Evolutionary conservation across 345 rosid species (phyloP).

Genomic region (Linum usitatissimum): DNA sequence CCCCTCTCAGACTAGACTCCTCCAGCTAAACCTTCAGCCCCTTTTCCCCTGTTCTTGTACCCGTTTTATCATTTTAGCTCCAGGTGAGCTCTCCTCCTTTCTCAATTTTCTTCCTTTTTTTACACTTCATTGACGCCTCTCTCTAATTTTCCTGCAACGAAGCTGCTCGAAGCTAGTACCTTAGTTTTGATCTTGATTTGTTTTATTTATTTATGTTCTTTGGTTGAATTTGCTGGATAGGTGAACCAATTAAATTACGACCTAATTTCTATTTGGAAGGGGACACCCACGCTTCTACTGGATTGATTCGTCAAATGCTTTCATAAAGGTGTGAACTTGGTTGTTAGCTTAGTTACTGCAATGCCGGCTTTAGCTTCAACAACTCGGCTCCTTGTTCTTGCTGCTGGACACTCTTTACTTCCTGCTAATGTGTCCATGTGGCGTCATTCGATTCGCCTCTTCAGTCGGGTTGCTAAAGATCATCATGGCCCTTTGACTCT

Average conservation of each 20-base stretch:
- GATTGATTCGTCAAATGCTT: not conserved
- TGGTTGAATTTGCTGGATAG: not conserved
- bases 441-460: constrained; percentile 27
- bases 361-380: constrained; percentile 51
- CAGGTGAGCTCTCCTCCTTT: not conserved
- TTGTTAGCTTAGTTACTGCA: constrained; percentile 2
- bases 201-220: not conserved
- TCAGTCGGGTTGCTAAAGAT: constrained; percentile 28
- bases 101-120: not conserved
- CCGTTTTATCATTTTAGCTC: not conserved
- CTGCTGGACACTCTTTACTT: constrained; percentile 40
- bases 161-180: not conserved
- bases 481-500: constrained; percentile 46
- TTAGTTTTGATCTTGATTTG: not conserved
- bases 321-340: not conserved
- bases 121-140: not conserved
- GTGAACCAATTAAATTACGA: not conserved
- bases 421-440: constrained; percentile 30
- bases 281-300: not conserved
- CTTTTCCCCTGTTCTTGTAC: not conserved
- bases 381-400: constrained; percentile 46
- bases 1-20: not conserved
- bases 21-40: not conserved
- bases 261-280: not conserved
- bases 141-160: not conserved